These are phyloP conservation scores for Thuja plicata DNA, from an alignment of 83 land plant genomes.

Conservation along the genomic window DNA sequence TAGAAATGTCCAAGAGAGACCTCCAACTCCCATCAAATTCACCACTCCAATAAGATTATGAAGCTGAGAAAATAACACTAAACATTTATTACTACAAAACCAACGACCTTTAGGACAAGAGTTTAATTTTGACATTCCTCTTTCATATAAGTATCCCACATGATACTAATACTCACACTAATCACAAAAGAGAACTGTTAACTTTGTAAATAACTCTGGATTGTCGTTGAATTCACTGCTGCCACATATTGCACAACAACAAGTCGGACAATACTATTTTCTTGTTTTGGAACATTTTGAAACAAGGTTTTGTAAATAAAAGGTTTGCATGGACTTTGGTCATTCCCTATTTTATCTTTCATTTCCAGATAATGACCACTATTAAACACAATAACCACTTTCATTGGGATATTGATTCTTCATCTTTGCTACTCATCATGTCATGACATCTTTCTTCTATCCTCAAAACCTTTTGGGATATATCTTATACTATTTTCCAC, in stretches of 20 bases:
- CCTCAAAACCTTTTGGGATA: too few relatives aligned
- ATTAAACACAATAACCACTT: too few relatives aligned
- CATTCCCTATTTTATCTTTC: too few relatives aligned
- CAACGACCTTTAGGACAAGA: conserved; percentile 39
- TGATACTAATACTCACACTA: conserved; percentile 86
- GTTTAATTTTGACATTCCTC: conserved; percentile 23
- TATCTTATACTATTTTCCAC: too few relatives aligned
- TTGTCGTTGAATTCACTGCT: conserved; percentile 28
- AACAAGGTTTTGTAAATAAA: too few relatives aligned
- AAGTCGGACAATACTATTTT: conserved; percentile 87
- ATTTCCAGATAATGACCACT: too few relatives aligned
- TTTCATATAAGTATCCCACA: conserved; percentile 44
- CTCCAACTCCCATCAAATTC: conserved; percentile 40
- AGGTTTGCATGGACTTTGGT: too few relatives aligned
- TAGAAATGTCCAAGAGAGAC: conserved; percentile 65
- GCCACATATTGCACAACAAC: conserved; percentile 79
- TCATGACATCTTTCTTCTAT: too few relatives aligned
- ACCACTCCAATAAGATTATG: conserved; percentile 48
- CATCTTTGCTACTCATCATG: too few relatives aligned
- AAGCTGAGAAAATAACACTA: conserved; percentile 47
- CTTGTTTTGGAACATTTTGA: conserved; percentile 61
- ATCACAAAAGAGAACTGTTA: conserved; percentile 46
- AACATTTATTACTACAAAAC: conserved; percentile 75
- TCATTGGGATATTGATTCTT: too few relatives aligned
- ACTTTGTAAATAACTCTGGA: conserved; percentile 19